Evolutionary conservation across 139 green algal species (phyloP).

Genomic region (Trebouxia sp.): DNA sequence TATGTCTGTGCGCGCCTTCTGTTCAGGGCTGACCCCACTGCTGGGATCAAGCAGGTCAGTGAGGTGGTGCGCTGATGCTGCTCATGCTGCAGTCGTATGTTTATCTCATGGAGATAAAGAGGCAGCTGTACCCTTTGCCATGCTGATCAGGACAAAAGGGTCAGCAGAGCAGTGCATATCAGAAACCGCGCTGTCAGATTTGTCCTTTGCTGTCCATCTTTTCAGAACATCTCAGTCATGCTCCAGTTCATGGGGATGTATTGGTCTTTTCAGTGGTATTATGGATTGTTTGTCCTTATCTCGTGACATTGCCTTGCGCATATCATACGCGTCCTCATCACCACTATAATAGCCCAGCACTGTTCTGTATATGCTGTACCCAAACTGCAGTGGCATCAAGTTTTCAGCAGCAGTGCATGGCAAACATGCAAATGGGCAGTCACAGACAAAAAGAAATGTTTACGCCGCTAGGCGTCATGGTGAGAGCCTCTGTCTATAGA

Average conservation of each 20-base stretch:
- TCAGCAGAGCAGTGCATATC: neutral
- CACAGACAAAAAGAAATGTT: too few relatives aligned
- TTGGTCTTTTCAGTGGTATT: slow-evolving; percentile 66
- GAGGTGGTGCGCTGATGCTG: too few relatives aligned
- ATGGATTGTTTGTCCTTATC: slow-evolving; percentile 82
- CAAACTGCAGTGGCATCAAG: slow-evolving; percentile 61
- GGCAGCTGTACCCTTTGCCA: too few relatives aligned
- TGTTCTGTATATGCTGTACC: slow-evolving; percentile 89
- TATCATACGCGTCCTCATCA: slow-evolving; percentile 95
- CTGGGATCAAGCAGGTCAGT: too few relatives aligned
- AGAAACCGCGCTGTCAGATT: neutral
- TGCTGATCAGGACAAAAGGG: neutral
- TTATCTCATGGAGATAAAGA: too few relatives aligned
- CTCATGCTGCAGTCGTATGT: too few relatives aligned
- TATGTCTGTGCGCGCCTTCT: too few relatives aligned
- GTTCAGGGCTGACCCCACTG: too few relatives aligned
- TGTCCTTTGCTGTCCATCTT: neutral
- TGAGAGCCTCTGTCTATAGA: too few relatives aligned
- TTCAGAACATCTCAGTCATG: slow-evolving; percentile 65
- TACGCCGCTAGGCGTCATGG: too few relatives aligned
- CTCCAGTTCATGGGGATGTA: slow-evolving; percentile 87
- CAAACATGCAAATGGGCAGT: too few relatives aligned
- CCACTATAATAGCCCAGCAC: slow-evolving; percentile 92
- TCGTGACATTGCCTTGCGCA: slow-evolving; percentile 94
- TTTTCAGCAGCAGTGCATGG: neutral